Percentiles rank a stretch among this genome's conserved stretches.
Evolutionary conservation across 345 rosid species (phyloP).

Genomic region (Jatropha curcas): DNA sequence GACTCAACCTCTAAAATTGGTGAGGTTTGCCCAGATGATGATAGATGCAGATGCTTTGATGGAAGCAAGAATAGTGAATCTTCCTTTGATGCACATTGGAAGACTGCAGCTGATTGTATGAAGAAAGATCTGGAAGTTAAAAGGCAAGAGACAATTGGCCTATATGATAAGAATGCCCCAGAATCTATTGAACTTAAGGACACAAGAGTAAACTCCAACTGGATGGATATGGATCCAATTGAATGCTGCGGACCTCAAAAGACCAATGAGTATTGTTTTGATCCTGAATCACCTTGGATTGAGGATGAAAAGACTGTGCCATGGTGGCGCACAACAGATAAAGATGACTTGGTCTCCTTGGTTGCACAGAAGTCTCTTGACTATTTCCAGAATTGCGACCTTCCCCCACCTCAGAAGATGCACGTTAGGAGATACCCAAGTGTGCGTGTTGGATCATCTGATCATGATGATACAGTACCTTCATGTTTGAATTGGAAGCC

Average conservation of each 20-base stretch:
- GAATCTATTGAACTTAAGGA: constrained; percentile 45
- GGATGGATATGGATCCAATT: constrained; percentile 36
- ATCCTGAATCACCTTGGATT: constrained; percentile 66
- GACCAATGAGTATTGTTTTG: constrained; percentile 37
- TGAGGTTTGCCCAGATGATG: constrained; percentile 6
- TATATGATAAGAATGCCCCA: constrained; percentile 33
- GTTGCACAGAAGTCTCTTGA: constrained; percentile 80
- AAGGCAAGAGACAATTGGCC: constrained; percentile 18
- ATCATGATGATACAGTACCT: constrained; percentile 25
- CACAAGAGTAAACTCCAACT: constrained; percentile 39
- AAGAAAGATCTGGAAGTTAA: constrained; percentile 22
- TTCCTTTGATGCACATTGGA: constrained; percentile 6
- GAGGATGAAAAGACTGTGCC: constrained; percentile 60
- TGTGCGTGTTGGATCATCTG: constrained; percentile 32
- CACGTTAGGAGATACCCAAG: constrained; percentile 42
- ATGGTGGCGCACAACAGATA: constrained; percentile 86
- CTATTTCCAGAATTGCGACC: constrained; percentile 77
- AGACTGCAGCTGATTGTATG: constrained; percentile 13
- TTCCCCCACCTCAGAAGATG: constrained; percentile 75
- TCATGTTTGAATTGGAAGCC: constrained; percentile 37
- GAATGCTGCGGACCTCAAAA: constrained; percentile 35
- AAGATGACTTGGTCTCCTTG: constrained; percentile 77
- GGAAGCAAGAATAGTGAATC: constrained; percentile 14
- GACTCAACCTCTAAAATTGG: constrained; percentile 28
- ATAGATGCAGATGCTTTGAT: not conserved